Base-by-base conservation (phyloP, 768 basidiomycete species). In the Podaxis sp. region DNA sequence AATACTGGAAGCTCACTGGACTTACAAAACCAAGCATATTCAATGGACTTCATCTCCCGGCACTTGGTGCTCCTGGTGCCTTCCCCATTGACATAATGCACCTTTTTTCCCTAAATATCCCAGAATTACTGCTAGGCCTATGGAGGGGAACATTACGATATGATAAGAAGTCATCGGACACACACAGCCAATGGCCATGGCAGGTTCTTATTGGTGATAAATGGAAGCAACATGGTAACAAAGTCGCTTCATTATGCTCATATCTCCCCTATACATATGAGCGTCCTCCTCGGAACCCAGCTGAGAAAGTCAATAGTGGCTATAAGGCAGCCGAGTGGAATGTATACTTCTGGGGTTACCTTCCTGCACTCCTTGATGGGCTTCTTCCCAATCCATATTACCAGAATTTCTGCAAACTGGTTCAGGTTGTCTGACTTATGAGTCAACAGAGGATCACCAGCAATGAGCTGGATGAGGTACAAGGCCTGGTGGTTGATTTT, bases 71-170 rank as follows among this genome's bases (percentile, higher is more conserved):
- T 3, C 80, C 80, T 0, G 30, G 52, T 0, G 72, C 70, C 26
- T 82, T 81, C 66, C 63, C 69, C 0, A 69, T 73, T 1, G 80
- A 84, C 61, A n/a, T 74, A 0, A 84, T 84, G 80, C 79, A 82
- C 63, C 68, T 78, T 0, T 19, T 69, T 3, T 62, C 63, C 3
- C 63, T 79, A 53, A 74, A 73, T 24, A 71, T 82, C 54, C 73
- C 75, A 4, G 78, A 81, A 19, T 69, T 82, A 1, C 48, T 82
- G 42, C 2, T 82, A 53, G 6, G 55, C 24, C 38, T 78, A 61
- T 68, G 77, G 80, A 66, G 74, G 66, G 72, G 70, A 54, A 70
- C 63, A 8, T 49, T 75, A 12, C 57, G 68, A 4, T 70, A 63
- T 15, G 77, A 78, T 53, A 30, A 24, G 59, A 70, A 1, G 38